Base-by-base conservation (phyloP, 305 asterid species). In the Salvia sclarea region DNA sequence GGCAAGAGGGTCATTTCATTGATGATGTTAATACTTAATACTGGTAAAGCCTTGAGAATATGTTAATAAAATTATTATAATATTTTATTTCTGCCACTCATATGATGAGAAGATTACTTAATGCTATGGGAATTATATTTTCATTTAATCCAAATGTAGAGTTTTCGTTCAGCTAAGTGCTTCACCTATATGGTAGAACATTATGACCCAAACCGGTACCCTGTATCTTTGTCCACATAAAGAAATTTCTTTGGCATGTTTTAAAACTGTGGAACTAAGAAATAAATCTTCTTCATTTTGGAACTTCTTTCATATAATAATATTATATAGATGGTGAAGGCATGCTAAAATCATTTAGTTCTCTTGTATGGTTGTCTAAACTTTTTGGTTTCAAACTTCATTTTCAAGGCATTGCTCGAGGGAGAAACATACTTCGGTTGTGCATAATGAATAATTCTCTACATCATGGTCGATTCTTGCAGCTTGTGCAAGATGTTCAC, bases 401-500 rank as follows among this genome's bases (percentile, higher is more conserved):
- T 72, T 58, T 61, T 68, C 78, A 77, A 72, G 72, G 75, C 78
- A 67, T 77, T 72, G 74, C 61, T 64, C 21, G 41, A 61, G 48
- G 70, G 73, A 68, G 61, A 62, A 55, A 65, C 70, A 63, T 75
- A 40, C 70, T 77, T 59, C 52, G 43, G 24, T 78, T 73, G 62
- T 76, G 40, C 79, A 64, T 69, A 57, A 73, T 81, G 77, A 73
- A 66, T 71, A 69, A 72, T 72, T 61, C 66, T 73, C 61, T 72
- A 68, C 66, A 14, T 75, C 72, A 68, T 77, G 70, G 71, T 78
- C 41, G 38, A 52, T 81, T 83, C 64, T 69, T 83, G 84, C 89
- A 88, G 95, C 83, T 85, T 73, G 81, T 82, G 77, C 91, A 81
- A 70, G 95, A 78, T 69, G 79, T 80, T 80, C 83, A 71, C 77